Evolutionary conservation across 129 eudicot species (phyloP).

Genomic region (Saussurea involucrata): DNA sequence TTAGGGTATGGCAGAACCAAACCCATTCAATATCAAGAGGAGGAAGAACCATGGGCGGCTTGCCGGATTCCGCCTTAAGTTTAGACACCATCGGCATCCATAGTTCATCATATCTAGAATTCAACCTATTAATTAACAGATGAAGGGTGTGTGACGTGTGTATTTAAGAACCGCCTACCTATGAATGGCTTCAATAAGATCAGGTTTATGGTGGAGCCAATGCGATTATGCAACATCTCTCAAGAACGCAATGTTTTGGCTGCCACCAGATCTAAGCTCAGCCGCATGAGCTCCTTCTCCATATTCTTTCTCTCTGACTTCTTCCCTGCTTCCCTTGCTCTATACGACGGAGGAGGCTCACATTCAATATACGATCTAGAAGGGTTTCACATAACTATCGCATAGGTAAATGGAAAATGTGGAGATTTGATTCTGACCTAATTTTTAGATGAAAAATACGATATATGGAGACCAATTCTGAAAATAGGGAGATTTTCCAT

Average conservation of each 20-base stretch:
- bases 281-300: slow-evolving; percentile 36
- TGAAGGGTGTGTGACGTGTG: too few relatives aligned
- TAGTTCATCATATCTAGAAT: slow-evolving; percentile 64
- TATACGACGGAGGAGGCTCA: too few relatives aligned
- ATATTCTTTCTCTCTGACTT: too few relatives aligned
- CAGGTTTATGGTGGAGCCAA: slow-evolving; percentile 59
- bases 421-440: too few relatives aligned
- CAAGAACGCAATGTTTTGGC: slow-evolving; percentile 66
- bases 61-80: slow-evolving; percentile 50
- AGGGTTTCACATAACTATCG: too few relatives aligned
- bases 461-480: too few relatives aligned
- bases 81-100: slow-evolving; percentile 98
- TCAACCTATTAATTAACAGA: not conserved
- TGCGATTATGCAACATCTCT: slow-evolving; percentile 59
- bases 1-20: slow-evolving; percentile 89
- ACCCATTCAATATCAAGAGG: slow-evolving; percentile 98
- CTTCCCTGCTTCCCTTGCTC: too few relatives aligned
- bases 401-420: too few relatives aligned
- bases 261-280: slow-evolving; percentile 71
- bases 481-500: too few relatives aligned
- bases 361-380: too few relatives aligned
- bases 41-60: slow-evolving; percentile 77
- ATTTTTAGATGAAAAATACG: too few relatives aligned
- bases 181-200: slow-evolving; percentile 62
- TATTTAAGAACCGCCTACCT: slow-evolving; percentile 32